Percentiles rank a stretch among this genome's conserved stretches.
These are phyloP conservation scores for Zygosaccharomyces rouxii DNA, from an alignment of 805 yeast genomes.

Conservation along the genomic window DNA sequence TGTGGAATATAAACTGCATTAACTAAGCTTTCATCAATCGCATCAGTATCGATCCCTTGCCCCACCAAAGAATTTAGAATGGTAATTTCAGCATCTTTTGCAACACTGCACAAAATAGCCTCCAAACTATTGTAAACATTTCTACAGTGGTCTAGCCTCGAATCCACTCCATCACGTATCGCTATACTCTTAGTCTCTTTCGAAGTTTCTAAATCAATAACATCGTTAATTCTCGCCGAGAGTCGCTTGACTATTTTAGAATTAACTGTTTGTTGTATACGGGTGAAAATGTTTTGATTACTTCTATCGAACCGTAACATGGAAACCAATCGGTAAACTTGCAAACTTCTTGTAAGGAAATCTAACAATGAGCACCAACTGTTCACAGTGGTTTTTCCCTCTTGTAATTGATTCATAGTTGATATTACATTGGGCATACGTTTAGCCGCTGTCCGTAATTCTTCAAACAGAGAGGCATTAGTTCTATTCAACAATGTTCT, in stretches of 20 bases:
- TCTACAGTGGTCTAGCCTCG: constrained; percentile 28
- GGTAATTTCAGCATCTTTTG: constrained; percentile 13
- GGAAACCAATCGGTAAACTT: constrained; percentile 16
- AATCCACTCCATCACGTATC: constrained; percentile 33
- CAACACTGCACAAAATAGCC: constrained; percentile 23
- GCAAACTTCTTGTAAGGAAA: constrained; percentile 22
- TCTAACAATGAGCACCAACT: constrained; percentile 33
- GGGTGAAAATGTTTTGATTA: constrained; percentile 11
- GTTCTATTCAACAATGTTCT: constrained; percentile 21
- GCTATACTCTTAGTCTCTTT: constrained; percentile 26
- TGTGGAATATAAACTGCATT: constrained; percentile 45
- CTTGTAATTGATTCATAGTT: constrained; percentile 18
- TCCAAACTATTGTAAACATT: constrained; percentile 35
- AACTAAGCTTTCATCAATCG: constrained; percentile 14
- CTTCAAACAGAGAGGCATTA: constrained; percentile 21
- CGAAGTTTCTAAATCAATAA: constrained; percentile 39
- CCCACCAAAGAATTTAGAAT: constrained; percentile 12
- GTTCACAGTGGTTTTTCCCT: constrained; percentile 26
- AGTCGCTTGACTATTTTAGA: constrained; percentile 6
- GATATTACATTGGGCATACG: constrained; percentile 32
- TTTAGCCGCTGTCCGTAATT: constrained; percentile 22
- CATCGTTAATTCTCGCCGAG: constrained; percentile 21
- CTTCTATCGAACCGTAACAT: constrained; percentile 5
- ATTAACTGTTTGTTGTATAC: constrained; percentile 16
- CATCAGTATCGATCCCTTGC: background rate